These are phyloP conservation scores for Aquilaria malaccensis DNA, from an alignment of 345 rosid genomes.

Conservation along the genomic window DNA sequence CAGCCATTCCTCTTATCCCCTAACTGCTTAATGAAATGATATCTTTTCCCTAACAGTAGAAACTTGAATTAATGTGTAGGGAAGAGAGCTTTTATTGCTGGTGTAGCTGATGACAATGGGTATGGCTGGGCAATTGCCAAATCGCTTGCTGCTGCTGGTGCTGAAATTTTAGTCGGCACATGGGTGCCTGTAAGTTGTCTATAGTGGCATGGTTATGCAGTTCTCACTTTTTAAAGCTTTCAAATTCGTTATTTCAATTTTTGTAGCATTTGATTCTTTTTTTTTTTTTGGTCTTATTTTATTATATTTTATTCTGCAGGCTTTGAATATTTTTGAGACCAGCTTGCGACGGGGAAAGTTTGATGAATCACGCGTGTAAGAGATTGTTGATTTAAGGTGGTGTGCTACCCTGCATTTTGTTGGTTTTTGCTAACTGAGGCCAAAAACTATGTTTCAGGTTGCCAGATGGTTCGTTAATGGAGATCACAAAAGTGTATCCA, in stretches of 20 bases:
- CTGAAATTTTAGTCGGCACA: slow-evolving; percentile 93
- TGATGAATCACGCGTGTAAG: slow-evolving; percentile 90
- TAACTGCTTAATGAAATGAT: no score
- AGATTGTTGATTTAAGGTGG: background rate
- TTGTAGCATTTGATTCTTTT: background rate
- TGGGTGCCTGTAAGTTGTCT: slow-evolving; percentile 90
- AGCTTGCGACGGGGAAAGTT: slow-evolving; percentile 94
- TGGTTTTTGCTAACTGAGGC: slow-evolving; percentile 1
- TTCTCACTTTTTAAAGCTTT: background rate
- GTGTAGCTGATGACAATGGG: slow-evolving; percentile 96
- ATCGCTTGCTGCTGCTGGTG: slow-evolving; percentile 98
- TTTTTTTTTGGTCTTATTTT: background rate
- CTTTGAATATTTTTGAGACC: slow-evolving; percentile 87
- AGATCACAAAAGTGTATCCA: slow-evolving; percentile 56
- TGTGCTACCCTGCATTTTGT: no score
- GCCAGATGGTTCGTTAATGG: slow-evolving; percentile 68
- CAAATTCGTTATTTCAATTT: background rate
- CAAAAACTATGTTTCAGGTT: slow-evolving; percentile 26
- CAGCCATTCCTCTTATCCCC: no score
- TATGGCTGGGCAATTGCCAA: slow-evolving; percentile 99
- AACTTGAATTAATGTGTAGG: slow-evolving; percentile 29
- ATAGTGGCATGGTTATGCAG: background rate
- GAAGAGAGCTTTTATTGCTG: slow-evolving; percentile 94
- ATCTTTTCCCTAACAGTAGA: no score
- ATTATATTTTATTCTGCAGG: slow-evolving; percentile 42